phyloP scores from a whole-genome alignment of 306 rosid genomes.

The Lotus japonicus region DNA sequence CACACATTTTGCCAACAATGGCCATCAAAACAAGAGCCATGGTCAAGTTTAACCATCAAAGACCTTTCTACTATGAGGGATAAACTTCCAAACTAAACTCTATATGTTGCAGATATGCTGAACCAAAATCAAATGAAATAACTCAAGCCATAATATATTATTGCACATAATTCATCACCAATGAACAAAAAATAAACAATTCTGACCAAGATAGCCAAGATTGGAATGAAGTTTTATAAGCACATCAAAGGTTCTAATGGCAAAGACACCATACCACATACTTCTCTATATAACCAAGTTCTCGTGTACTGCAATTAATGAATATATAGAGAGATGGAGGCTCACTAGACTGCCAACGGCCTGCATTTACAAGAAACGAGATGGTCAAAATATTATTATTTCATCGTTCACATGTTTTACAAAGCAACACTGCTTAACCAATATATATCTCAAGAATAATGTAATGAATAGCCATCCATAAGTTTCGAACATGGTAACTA shows the following conservation, averaged over 20 bases:
- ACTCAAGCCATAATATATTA: not conserved
- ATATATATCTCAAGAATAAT: constrained; percentile 12
- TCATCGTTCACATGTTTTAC: not conserved
- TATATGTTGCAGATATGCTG: not conserved
- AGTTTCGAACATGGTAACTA: not conserved
- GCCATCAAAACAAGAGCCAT: constrained; percentile 4
- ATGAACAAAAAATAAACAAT: not conserved
- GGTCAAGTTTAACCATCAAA: constrained; percentile 1
- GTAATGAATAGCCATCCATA: not conserved
- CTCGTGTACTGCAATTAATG: constrained; percentile 86
- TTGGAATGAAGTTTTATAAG: not conserved
- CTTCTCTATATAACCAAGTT: constrained; percentile 85
- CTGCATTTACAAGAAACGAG: constrained; percentile 46
- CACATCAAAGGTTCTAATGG: constrained; percentile 26
- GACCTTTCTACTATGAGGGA: not conserved
- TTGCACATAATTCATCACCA: not conserved
- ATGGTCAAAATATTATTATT: constrained; percentile 13
- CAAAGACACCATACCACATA: constrained; percentile 74
- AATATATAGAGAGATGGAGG: constrained; percentile 86
- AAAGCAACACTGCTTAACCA: constrained; percentile 9
- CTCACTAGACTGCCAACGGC: constrained; percentile 74
- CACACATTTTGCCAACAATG: constrained; percentile 13
- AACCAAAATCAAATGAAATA: constrained; percentile 15
- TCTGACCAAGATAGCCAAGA: constrained; percentile 5
- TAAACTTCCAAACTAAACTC: constrained; percentile 6